These are phyloP conservation scores for Eimeria tenella DNA, from an alignment of 169 alveolate genomes.

Conservation along the genomic window DNA sequence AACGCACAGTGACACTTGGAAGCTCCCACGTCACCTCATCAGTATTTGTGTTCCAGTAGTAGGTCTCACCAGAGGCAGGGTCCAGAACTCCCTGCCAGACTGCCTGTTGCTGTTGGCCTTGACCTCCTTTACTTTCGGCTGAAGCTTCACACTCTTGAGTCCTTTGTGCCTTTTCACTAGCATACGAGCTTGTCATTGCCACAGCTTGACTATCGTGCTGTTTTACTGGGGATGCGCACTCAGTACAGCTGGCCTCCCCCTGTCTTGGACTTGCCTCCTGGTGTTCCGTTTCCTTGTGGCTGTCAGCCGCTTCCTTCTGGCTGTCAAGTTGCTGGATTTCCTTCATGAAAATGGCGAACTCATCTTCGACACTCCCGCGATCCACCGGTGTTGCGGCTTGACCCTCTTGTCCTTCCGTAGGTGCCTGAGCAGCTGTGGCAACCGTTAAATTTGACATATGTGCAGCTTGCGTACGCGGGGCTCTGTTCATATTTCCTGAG, in stretches of 20 bases:
- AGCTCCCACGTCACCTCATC: conserved; percentile 67
- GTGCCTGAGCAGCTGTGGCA: conserved; percentile 10
- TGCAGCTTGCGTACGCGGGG: background rate
- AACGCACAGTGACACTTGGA: background rate
- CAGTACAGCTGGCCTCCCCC: background rate
- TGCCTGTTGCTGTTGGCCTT: background rate
- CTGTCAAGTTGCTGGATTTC: conserved; percentile 63
- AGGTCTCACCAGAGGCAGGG: conserved; percentile 48
- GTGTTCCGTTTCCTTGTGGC: conserved; percentile 27
- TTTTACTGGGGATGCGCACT: background rate
- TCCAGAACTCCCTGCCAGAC: conserved; percentile 66
- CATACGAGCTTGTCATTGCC: background rate
- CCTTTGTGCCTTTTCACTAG: conserved; percentile 16
- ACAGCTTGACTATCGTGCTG: background rate
- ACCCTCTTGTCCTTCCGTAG: conserved; percentile 29
- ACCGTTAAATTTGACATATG: background rate
- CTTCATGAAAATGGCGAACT: conserved; percentile 61
- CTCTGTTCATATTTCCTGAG: conserved; percentile 21
- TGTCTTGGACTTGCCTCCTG: background rate
- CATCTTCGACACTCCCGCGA: conserved; percentile 53
- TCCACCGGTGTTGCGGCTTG: background rate
- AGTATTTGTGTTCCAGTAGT: conserved; percentile 61
- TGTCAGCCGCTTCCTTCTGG: conserved; percentile 42
- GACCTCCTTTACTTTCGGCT: background rate
- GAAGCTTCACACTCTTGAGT: background rate